phyloP scores from a whole-genome alignment of 163 green algal species.

The Chlorella variabilis region DNA sequence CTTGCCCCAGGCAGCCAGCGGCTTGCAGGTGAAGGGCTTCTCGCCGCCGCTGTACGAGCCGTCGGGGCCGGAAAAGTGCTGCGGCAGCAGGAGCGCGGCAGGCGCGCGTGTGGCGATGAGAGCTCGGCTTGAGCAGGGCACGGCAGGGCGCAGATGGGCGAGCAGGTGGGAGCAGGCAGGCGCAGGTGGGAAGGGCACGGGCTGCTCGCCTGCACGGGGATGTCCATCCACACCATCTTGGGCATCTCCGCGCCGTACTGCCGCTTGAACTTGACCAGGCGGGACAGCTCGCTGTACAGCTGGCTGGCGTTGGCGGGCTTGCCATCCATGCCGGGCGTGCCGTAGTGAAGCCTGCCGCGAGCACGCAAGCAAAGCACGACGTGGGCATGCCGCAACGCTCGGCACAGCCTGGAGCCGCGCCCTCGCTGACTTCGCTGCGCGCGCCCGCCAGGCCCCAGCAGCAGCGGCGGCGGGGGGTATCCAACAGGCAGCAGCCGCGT shows the following conservation, averaged over 20 bases:
- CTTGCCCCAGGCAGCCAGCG: constrained; percentile 6
- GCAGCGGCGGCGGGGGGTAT: no score
- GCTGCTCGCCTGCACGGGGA: neutral
- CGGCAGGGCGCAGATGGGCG: neutral
- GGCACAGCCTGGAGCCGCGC: no score
- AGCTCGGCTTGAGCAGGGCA: no score
- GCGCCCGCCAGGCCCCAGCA: no score
- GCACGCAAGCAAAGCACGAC: no score
- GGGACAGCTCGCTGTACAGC: neutral
- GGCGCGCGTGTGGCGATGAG: no score
- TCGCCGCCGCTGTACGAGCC: constrained; percentile 22
- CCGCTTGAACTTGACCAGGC: neutral
- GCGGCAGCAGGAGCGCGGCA: neutral
- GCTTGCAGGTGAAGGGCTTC: constrained; percentile 12
- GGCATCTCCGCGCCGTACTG: neutral
- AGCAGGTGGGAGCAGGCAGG: no score
- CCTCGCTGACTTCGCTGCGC: no score
- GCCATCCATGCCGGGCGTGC: neutral
- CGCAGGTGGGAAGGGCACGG: no score
- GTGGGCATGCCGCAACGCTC: no score
- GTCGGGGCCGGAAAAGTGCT: constrained; percentile 27
- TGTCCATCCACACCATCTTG: constrained; percentile 33
- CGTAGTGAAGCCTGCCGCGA: constrained; percentile 12
- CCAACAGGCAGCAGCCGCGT: no score
- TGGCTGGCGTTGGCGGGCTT: neutral